Evolutionary conservation across 2,329 filamentous ascomycete species (phyloP).

Genomic region (Colletotrichum gloeosporioides): DNA sequence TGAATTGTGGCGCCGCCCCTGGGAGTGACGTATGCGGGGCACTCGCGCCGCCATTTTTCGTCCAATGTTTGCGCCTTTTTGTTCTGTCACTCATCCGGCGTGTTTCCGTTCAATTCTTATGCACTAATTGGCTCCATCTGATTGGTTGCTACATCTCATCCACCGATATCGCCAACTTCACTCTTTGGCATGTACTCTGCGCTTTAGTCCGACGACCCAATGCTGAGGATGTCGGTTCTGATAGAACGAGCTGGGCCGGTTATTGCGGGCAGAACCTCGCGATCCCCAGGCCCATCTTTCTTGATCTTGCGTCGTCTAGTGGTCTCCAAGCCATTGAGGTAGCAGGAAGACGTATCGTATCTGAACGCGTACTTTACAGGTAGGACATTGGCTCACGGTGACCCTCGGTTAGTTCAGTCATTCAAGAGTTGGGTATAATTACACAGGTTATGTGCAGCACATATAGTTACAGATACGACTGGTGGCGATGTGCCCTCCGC

Average conservation of each 20-base stretch:
- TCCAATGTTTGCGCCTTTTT: background rate
- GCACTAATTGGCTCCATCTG: background rate
- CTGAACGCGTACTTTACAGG: constrained; percentile 52
- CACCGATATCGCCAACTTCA: background rate
- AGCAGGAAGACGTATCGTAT: constrained; percentile 70
- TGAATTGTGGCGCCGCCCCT: background rate
- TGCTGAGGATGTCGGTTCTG: constrained; percentile 65
- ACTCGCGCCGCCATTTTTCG: background rate
- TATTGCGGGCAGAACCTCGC: background rate
- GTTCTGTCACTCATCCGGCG: background rate
- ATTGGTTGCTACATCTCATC: constrained; percentile 5
- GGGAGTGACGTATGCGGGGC: constrained; percentile 22
- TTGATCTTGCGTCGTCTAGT: constrained; percentile 67
- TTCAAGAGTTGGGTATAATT: constrained; percentile 23
- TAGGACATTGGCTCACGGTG: background rate
- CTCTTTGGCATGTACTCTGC: constrained; percentile 59
- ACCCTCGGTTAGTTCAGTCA: background rate
- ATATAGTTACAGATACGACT: constrained; percentile 9
- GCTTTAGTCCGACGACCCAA: constrained; percentile 69
- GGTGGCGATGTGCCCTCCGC: background rate
- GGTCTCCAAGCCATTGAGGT: constrained; percentile 60
- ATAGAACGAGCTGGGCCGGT: constrained; percentile 57
- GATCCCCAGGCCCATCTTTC: constrained; percentile 11
- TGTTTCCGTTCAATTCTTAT: background rate
- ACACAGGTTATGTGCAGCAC: constrained; percentile 10